These are phyloP conservation scores for Cerioporus squamosus DNA, from an alignment of 1,284 basidiomycete species.

Conservation along the genomic window DNA sequence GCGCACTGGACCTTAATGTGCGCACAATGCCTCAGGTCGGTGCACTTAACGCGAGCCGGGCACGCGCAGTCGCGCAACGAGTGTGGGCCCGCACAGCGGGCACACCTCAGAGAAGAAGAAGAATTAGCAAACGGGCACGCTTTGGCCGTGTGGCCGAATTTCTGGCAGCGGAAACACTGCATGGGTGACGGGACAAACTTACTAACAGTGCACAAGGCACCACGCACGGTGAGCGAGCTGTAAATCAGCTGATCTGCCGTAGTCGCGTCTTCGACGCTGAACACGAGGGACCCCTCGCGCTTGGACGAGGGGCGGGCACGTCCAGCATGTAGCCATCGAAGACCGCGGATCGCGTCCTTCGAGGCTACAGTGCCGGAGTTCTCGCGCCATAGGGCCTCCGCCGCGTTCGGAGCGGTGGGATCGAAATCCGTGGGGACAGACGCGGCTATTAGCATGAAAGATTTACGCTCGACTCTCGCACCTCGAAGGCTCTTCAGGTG, in stretches of 20 bases:
- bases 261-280: neutral
- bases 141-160: slow-evolving; percentile 11
- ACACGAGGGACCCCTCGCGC: neutral
- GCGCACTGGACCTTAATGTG: slow-evolving; percentile 10
- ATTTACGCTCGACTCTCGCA: neutral
- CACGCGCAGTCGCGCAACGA: slow-evolving; percentile 3
- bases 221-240: neutral
- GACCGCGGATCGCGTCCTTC: neutral
- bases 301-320: neutral
- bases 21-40: neutral
- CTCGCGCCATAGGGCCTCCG: neutral
- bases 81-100: slow-evolving; percentile 9
- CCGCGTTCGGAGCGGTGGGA: neutral
- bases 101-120: slow-evolving; percentile 1
- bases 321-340: slow-evolving; percentile 2
- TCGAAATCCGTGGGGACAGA: slow-evolving; percentile 7
- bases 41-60: neutral
- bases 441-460: neutral
- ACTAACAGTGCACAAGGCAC: neutral
- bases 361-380: neutral
- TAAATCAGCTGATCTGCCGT: neutral
- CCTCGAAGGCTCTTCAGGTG: neutral
- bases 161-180: slow-evolving; percentile 11
- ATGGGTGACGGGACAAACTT: slow-evolving; percentile 4
- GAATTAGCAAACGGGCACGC: slow-evolving; percentile 1